Evolutionary conservation across 2,329 filamentous ascomycete genomes (phyloP).

Genomic region (Davidsoniella virescens): DNA sequence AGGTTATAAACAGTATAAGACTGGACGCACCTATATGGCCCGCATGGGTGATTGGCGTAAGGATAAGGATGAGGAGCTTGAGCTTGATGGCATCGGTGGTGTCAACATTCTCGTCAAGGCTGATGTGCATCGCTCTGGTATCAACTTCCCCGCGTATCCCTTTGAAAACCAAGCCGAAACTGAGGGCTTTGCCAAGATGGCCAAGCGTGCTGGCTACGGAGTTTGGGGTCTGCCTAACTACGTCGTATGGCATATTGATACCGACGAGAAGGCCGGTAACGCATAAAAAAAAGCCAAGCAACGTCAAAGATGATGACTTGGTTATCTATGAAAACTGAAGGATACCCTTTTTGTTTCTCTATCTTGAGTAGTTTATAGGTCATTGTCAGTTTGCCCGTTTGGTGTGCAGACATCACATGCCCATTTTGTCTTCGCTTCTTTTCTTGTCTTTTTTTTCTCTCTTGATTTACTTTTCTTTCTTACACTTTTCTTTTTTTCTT

Average conservation of each 20-base stretch:
- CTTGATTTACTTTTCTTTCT: background rate
- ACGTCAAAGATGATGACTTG: background rate
- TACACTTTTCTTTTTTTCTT: background rate
- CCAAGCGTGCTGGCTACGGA: constrained; percentile 82
- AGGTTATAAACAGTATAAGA: constrained; percentile 90
- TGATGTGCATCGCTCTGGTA: constrained; percentile 92
- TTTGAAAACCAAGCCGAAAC: constrained; percentile 99
- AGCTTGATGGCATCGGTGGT: constrained; percentile 88
- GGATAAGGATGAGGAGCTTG: constrained; percentile 81
- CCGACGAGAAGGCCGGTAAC: constrained; percentile 84
- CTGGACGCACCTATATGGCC: constrained; percentile 78
- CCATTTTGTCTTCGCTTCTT: background rate
- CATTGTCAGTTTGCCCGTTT: background rate
- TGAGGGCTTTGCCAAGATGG: constrained; percentile 98
- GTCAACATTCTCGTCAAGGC: constrained; percentile 97
- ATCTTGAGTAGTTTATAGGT: background rate
- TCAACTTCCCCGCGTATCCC: constrained; percentile 92
- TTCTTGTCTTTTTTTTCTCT: constrained; percentile 2
- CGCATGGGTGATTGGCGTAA: constrained; percentile 81
- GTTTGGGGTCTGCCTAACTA: constrained; percentile 93
- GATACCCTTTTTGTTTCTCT: background rate
- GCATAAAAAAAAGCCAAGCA: constrained; percentile 20
- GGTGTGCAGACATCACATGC: no score
- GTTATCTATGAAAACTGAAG: background rate
- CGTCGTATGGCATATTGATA: constrained; percentile 97